Conservation (phyloP, 805 yeast species). For the Cyberlindnera subsufficiens region DNA sequence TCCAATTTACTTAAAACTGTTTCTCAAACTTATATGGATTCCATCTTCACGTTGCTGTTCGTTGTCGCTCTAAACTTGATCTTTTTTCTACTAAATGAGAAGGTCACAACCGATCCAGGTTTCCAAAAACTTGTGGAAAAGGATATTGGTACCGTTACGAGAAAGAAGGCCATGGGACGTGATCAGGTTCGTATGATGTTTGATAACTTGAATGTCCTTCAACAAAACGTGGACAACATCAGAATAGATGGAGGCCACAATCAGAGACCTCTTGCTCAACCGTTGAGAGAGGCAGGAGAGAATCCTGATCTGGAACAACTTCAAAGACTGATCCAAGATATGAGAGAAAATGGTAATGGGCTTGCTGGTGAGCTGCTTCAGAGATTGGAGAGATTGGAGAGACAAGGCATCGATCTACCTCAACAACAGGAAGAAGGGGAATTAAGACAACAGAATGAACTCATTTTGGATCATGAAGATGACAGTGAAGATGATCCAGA, state of each 20-base stretch:
- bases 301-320: not conserved
- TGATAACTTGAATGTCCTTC: too few species aligned
- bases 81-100: conserved; percentile 56
- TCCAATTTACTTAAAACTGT: conserved; percentile 5
- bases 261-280: too few species aligned
- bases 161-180: not conserved
- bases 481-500: conserved; percentile 27
- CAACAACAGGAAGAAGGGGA: not conserved
- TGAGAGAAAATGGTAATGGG: too few species aligned
- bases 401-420: not conserved
- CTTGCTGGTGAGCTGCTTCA: too few species aligned
- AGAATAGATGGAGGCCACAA: too few species aligned
- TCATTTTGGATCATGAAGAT: conserved; percentile 9
- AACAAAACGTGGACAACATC: too few species aligned
- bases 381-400: too few species aligned
- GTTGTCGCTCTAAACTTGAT: conserved; percentile 38
- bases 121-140: conserved; percentile 51
- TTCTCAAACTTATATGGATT: conserved; percentile 17
- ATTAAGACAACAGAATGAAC: not conserved
- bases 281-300: too few species aligned
- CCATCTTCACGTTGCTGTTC: conserved; percentile 31
- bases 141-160: conserved; percentile 41
- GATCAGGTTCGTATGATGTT: too few species aligned
- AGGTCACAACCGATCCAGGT: conserved; percentile 68
- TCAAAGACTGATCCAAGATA: not conserved